Conservation (phyloP, 805 yeast genomes). For the Kuraishia piskuri region DNA sequence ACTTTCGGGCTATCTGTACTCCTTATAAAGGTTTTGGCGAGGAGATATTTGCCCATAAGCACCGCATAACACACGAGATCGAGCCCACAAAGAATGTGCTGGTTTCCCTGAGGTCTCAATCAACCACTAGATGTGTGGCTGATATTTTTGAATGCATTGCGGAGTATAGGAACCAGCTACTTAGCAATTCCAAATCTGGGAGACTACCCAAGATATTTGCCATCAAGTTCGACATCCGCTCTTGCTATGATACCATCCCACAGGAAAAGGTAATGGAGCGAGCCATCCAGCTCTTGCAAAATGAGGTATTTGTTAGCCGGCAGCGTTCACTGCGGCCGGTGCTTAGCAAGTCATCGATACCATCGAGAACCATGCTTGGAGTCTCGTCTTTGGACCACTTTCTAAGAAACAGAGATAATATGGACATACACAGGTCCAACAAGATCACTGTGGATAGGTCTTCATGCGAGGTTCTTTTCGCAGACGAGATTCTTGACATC, state of each 20-base stretch:
- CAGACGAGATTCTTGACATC: constrained; percentile 34
- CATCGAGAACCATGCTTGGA: not conserved
- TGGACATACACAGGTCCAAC: constrained; percentile 5
- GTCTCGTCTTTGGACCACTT: not conserved
- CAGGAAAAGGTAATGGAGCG: constrained; percentile 26
- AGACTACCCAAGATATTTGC: constrained; percentile 32
- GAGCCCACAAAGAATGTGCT: constrained; percentile 34
- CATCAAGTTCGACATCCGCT: constrained; percentile 66
- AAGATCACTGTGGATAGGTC: constrained; percentile 22
- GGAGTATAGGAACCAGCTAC: constrained; percentile 24
- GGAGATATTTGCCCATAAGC: constrained; percentile 24
- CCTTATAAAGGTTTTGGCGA: constrained; percentile 34
- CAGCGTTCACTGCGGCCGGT: not conserved
- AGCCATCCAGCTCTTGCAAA: not conserved
- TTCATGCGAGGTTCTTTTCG: constrained; percentile 27
- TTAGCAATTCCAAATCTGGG: constrained; percentile 6
- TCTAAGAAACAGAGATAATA: not conserved
- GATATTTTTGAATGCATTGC: constrained; percentile 34
- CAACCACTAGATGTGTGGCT: constrained; percentile 23
- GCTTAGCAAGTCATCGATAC: not conserved
- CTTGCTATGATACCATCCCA: constrained; percentile 72
- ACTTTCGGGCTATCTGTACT: constrained; percentile 51
- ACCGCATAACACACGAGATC: constrained; percentile 27
- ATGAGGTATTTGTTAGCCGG: not conserved
- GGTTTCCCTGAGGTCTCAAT: constrained; percentile 20